Conservation (phyloP, 139 green algal species). For the Chlorella sp. region DNA sequence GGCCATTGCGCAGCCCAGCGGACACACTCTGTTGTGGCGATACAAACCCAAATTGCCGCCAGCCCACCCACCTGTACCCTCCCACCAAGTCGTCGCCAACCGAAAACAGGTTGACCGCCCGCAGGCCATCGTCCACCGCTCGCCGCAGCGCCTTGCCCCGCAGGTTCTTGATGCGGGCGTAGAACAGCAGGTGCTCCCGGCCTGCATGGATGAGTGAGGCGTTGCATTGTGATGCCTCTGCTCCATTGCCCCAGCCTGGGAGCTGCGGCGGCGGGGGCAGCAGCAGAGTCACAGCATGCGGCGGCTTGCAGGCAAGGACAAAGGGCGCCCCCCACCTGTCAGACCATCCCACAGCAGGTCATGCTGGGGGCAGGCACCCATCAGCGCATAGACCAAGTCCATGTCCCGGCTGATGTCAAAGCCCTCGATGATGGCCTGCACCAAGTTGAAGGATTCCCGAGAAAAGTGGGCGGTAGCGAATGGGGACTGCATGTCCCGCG, state of each 20-base stretch:
- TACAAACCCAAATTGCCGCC: background rate
- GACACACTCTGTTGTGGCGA: too few species aligned
- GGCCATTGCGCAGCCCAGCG: too few species aligned
- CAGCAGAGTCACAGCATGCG: too few species aligned
- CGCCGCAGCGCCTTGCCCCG: conserved; percentile 39
- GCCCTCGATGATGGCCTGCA: conserved; percentile 58
- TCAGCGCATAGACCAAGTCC: conserved; percentile 47
- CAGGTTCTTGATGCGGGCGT: conserved; percentile 85
- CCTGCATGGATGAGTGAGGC: conserved; percentile 36
- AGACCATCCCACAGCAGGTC: conserved; percentile 62
- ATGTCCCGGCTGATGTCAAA: conserved; percentile 67
- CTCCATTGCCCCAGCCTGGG: too few species aligned
- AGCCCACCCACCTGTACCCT: conserved; percentile 23
- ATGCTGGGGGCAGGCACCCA: conserved; percentile 62
- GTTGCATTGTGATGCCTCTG: too few species aligned
- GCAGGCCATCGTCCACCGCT: conserved; percentile 59
- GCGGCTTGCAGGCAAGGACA: too few species aligned
- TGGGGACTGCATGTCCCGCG: too few species aligned
- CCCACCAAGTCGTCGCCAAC: conserved; percentile 37
- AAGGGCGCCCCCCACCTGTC: conserved; percentile 29
- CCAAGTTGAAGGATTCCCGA: background rate
- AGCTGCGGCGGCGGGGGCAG: too few species aligned
- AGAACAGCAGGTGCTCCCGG: conserved; percentile 94
- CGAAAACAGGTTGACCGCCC: conserved; percentile 61
- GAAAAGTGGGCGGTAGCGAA: too few species aligned